Percentiles rank a stretch among this genome's conserved stretches.
phyloP scores from a whole-genome alignment of 2,329 filamentous ascomycete genomes.

The Neopestalotiopsis sp. region DNA sequence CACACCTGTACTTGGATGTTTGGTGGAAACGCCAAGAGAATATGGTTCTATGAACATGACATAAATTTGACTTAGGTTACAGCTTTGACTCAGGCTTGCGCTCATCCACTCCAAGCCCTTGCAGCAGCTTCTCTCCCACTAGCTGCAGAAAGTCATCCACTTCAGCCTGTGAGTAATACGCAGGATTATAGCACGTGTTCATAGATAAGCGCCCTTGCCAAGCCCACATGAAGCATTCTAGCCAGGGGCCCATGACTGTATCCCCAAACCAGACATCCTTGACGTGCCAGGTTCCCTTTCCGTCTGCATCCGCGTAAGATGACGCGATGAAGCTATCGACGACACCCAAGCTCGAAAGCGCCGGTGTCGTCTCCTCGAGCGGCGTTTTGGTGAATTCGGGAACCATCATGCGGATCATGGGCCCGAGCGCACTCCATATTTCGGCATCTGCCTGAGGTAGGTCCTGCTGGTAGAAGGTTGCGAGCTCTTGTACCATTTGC shows the following conservation, averaged over 20 bases:
- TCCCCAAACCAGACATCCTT: slow-evolving; percentile 21
- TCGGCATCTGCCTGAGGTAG: slow-evolving; percentile 20
- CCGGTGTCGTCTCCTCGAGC: slow-evolving; percentile 23
- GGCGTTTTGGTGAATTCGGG: slow-evolving; percentile 21
- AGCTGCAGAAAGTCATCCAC: slow-evolving; percentile 20
- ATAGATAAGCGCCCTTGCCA: slow-evolving; percentile 21
- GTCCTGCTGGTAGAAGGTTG: slow-evolving; percentile 19
- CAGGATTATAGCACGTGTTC: slow-evolving; percentile 23
- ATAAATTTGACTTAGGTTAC: slow-evolving; percentile 4
- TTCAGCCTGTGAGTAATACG: slow-evolving; percentile 20
- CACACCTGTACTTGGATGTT: neutral
- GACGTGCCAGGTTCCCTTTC: slow-evolving; percentile 17
- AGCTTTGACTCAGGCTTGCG: slow-evolving; percentile 16
- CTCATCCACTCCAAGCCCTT: slow-evolving; percentile 12
- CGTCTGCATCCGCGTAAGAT: slow-evolving; percentile 18
- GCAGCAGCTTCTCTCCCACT: slow-evolving; percentile 20
- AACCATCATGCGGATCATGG: slow-evolving; percentile 23
- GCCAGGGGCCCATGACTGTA: slow-evolving; percentile 22
- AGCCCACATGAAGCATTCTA: slow-evolving; percentile 24
- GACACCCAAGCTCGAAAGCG: slow-evolving; percentile 22
- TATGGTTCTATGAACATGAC: neutral
- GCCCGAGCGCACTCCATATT: slow-evolving; percentile 22
- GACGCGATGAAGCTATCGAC: slow-evolving; percentile 21
- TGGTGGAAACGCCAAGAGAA: neutral
- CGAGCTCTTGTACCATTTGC: slow-evolving; percentile 20